Evolutionary conservation across 2,329 filamentous ascomycete species (phyloP), one percentile per base, ranked within the genome.

Genomic region (Trichoderma aggressivum): DNA sequence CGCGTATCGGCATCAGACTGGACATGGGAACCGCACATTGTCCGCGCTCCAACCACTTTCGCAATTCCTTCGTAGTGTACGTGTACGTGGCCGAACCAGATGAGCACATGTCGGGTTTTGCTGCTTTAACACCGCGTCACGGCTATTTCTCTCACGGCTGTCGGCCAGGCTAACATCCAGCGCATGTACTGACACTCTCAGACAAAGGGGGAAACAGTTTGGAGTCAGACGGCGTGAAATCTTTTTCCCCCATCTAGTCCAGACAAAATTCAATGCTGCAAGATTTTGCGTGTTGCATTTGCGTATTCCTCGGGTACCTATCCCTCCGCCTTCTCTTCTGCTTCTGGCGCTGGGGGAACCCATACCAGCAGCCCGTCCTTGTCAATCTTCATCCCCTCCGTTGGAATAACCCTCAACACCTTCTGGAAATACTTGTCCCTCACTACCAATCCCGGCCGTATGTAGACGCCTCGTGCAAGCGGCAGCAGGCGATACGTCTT

Each of bases 401-500:
- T 95, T 2, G 93, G 90, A 72, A 94, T 89, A 28, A 97, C 90
- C 73, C 91, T 90, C 72, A 98, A 81, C 55, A 92, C 90, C 85
- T 98, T 97, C 79, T 97, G 94, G 81, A 97, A 98, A 77, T 97
- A 97, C 76, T 92, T 91, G 83, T 97, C 95, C 73, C 93, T 87
- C 50, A 98, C 93, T 73, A 91, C 89, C 73, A 97, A 82, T 50
- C 88, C 88, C 2, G 94, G 93, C 64, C 80, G 86, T 71, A 95
- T 88, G 89, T 92, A 97, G 34, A 84, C 79, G 1, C 90, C 91
- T 73, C 79, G 84, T 76, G 86, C 82, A 50, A 91, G 86, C 8
- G 94, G 90, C 72, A 97, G 80, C 21, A 99, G 77, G 50, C 90
- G 88, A 78, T 94, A 98, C 30, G 88, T 86, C n/a, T 94, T 85